Evolutionary conservation across 129 eudicot genomes (phyloP).

Genomic region (Tagetes patula): DNA sequence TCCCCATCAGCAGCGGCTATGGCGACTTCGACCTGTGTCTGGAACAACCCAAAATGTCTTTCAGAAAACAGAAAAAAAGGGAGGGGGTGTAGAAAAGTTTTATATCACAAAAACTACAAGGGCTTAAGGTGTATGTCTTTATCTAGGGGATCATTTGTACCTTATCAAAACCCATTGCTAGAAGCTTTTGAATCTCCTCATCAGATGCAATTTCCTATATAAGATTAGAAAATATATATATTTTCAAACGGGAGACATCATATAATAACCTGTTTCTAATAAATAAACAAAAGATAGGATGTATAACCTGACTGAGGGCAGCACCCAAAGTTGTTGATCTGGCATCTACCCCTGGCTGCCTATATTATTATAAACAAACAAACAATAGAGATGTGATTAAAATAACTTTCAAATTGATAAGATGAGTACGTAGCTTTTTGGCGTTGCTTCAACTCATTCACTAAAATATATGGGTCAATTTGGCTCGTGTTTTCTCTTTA

Average conservation of each 20-base stretch:
- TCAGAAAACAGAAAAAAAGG: background rate
- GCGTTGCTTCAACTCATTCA: background rate
- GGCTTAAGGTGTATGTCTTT: background rate
- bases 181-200: slow-evolving; percentile 70
- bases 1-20: slow-evolving; percentile 95
- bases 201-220: slow-evolving; percentile 62
- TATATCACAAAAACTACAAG: background rate
- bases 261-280: background rate
- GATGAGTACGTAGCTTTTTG: background rate
- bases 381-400: slow-evolving; percentile 17
- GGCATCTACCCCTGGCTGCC: slow-evolving; percentile 51
- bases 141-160: slow-evolving; percentile 35
- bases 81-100: background rate
- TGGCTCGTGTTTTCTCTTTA: background rate
- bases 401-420: slow-evolving; percentile 9
- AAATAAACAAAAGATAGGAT: slow-evolving; percentile 1
- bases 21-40: slow-evolving; percentile 99
- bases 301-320: slow-evolving; percentile 53
- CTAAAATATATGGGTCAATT: background rate
- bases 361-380: slow-evolving; percentile 29
- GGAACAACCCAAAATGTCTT: slow-evolving; percentile 28
- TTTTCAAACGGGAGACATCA: background rate
- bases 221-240: background rate
- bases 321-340: slow-evolving; percentile 37
- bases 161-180: slow-evolving; percentile 97